Base-by-base conservation (phyloP, 2,329 filamentous ascomycete genomes). In the Lachnellula hyalina region DNA sequence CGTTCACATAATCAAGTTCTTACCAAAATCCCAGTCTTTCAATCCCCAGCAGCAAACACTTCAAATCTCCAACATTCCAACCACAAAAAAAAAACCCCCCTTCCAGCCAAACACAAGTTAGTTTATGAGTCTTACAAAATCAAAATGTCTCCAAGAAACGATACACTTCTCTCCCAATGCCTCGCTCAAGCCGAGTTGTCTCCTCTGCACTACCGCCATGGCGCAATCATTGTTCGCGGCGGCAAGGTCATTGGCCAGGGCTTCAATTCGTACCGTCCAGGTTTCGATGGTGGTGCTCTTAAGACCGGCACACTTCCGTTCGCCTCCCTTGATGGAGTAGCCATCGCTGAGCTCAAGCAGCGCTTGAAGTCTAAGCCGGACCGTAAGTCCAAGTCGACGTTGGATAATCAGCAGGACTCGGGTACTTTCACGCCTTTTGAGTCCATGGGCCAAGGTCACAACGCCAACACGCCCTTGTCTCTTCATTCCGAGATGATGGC, bases 401-500 rank as follows among this genome's bases (percentile, higher is more conserved):
- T 38, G 49, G 56, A 55, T 7, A 62, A 60, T 52, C 63, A 67
- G 55, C 63, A 56, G 44, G 56, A 53, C 42, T 40, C 52, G 11
- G 44, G 41, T 28, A 58, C 54, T 35, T 61, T 61, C 21, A 61
- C 53, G 11, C 58, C 67, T 4, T 76, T 76, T 58, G 70, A 70
- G 46, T 67, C 73, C 52, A 73, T 75, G 63, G 61, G 63, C 54
- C 67, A 67, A 36, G 72, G 72, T 17, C 68, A 70, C 52, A 65
- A 70, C 34, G 69, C 71, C 51, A 77, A 76, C 58, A 68, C 68
- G 32, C 71, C 73, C 9, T 68, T 81, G 17, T 76, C 72, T 15
- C 78, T 81, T 75, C 77, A 81, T 61, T 75, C 74, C 4, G 77
- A 80, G 70, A 80, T 80, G 76, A 79, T 79, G 75, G 77, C 77